These are phyloP conservation scores for Kluyveromyces wickerhamii DNA, from an alignment of 805 yeast species.

Conservation along the genomic window DNA sequence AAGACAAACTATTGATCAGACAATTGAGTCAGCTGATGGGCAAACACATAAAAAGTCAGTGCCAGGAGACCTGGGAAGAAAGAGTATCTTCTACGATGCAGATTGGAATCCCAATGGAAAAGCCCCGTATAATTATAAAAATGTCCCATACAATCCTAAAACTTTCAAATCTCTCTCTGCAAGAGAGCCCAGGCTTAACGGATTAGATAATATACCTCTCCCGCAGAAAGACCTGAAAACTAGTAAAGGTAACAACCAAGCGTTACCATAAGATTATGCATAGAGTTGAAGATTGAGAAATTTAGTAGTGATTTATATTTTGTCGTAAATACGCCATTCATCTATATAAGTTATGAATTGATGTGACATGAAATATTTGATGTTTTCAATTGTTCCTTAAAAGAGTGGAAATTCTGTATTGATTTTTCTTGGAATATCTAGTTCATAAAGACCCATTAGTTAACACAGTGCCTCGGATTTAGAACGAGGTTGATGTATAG, in stretches of 20 bases:
- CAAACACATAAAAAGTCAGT: conserved; percentile 7
- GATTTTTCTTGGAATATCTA: conserved; percentile 16
- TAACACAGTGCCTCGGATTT: no score
- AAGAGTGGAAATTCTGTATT: not conserved
- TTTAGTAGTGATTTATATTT: no score
- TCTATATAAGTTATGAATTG: conserved; percentile 2
- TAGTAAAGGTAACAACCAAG: no score
- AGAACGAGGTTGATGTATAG: not conserved
- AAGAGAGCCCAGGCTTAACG: conserved; percentile 10
- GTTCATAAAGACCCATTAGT: conserved; percentile 10
- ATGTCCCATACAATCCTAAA: conserved; percentile 21
- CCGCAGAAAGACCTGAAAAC: no score
- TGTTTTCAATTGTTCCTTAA: not conserved
- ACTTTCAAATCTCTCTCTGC: conserved; percentile 27
- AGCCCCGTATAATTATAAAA: conserved; percentile 35
- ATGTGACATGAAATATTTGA: not conserved
- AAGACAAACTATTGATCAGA: conserved; percentile 21
- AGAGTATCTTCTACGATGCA: conserved; percentile 55
- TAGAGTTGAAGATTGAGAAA: no score
- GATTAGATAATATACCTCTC: conserved; percentile 24
- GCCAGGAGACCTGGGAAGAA: conserved; percentile 32
- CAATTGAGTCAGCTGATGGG: conserved; percentile 20
- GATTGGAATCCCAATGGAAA: conserved; percentile 57
- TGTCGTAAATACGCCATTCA: conserved; percentile 4
- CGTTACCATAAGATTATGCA: no score